Evolutionary conservation across 176 grass and related monocot species (phyloP).

Genomic region (Olyra latifolia): DNA sequence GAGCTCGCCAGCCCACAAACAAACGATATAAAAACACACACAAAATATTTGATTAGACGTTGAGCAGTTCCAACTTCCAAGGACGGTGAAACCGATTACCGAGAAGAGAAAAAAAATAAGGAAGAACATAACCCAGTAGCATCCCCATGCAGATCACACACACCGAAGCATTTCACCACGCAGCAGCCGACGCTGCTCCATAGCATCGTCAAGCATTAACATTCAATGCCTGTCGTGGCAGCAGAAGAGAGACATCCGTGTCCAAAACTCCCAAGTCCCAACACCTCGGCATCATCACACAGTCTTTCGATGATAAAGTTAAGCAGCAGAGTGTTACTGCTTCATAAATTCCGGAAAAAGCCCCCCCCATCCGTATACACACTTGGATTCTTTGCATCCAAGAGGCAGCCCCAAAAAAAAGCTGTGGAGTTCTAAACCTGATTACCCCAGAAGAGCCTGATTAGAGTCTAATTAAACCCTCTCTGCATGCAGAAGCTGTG

Average conservation of each 20-base stretch:
- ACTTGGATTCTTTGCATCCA: neutral
- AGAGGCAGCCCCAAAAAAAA: constrained; percentile 3
- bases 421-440: neutral
- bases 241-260: constrained; percentile 26
- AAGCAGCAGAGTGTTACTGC: neutral
- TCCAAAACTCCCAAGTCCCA: neutral
- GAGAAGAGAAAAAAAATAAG: neutral
- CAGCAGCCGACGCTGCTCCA: neutral
- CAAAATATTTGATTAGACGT: too few species aligned
- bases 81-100: neutral
- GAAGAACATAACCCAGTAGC: constrained; percentile 8
- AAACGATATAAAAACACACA: too few species aligned
- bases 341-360: neutral
- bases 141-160: constrained; percentile 22
- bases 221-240: constrained; percentile 24
- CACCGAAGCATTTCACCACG: constrained; percentile 24
- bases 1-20: too few species aligned
- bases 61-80: neutral
- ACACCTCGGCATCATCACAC: constrained; percentile 6
- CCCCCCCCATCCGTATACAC: constrained; percentile 1
- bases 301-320: neutral
- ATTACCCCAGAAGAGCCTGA: constrained; percentile 17
- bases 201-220: neutral
- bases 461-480: neutral
- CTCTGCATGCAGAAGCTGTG: neutral